Percentiles rank a stretch among this genome's conserved stretches.
phyloP scores from a whole-genome alignment of 2,329 filamentous ascomycete genomes.

The Fonsecaea monophora region DNA sequence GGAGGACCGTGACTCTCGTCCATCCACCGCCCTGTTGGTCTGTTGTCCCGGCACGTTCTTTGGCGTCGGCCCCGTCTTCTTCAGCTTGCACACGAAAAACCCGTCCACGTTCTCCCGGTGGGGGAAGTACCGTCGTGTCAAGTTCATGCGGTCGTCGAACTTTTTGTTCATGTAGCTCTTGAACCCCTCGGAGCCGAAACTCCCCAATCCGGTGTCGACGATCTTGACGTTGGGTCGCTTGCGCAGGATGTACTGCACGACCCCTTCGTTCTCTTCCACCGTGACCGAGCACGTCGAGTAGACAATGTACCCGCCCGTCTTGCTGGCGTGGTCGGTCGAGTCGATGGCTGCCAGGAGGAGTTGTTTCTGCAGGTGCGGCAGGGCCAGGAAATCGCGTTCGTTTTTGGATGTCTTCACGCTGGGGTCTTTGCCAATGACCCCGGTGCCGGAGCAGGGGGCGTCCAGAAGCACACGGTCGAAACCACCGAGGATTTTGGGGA shows the following conservation, averaged over 20 bases:
- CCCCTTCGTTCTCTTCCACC: slow-evolving; percentile 90
- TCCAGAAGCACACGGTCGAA: slow-evolving; percentile 95
- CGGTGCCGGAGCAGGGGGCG: slow-evolving; percentile 93
- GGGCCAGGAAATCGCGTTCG: slow-evolving; percentile 88
- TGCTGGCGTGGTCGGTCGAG: slow-evolving; percentile 87
- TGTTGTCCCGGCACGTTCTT: slow-evolving; percentile 28
- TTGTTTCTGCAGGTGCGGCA: slow-evolving; percentile 95
- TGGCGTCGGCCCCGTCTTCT: slow-evolving; percentile 83
- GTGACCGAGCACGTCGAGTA: slow-evolving; percentile 97
- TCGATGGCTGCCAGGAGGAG: slow-evolving; percentile 91
- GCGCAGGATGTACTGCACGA: slow-evolving; percentile 90
- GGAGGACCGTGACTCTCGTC: slow-evolving; percentile 36
- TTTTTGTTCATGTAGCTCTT: slow-evolving; percentile 87
- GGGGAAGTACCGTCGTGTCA: slow-evolving; percentile 86
- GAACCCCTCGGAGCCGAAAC: slow-evolving; percentile 93
- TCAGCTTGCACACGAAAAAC: slow-evolving; percentile 98
- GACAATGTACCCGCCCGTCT: slow-evolving; percentile 92
- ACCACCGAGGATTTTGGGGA: slow-evolving; percentile 91
- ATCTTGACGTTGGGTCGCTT: slow-evolving; percentile 93
- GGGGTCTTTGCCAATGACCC: slow-evolving; percentile 95
- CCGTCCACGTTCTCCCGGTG: slow-evolving; percentile 95
- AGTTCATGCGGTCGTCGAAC: slow-evolving; percentile 83
- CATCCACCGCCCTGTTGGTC: slow-evolving; percentile 35
- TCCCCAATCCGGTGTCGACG: slow-evolving; percentile 81
- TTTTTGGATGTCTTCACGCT: slow-evolving; percentile 99